A percentile compares a stretch with the other conserved stretches of the same genome.
phyloP scores from a whole-genome alignment of 169 alveolate species.

The Plasmodium inui region DNA sequence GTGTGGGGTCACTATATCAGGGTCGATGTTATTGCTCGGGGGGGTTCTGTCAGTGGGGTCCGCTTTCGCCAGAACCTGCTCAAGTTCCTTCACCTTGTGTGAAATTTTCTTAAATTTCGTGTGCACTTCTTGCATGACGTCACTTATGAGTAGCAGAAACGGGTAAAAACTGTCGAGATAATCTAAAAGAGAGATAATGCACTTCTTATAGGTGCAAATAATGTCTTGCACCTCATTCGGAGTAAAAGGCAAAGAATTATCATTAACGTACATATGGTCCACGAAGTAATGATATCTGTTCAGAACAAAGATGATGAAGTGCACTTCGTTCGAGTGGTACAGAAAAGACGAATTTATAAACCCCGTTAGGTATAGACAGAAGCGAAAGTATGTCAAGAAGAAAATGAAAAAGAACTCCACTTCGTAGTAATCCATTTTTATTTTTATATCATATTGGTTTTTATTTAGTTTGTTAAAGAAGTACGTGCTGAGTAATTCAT shows the following conservation, averaged over 20 bases:
- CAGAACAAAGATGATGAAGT: slow-evolving; percentile 33
- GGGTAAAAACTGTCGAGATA: slow-evolving; percentile 48
- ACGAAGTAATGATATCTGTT: slow-evolving; percentile 51
- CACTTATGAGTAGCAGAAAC: slow-evolving; percentile 7
- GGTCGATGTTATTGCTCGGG: background rate
- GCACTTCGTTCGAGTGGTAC: slow-evolving; percentile 47
- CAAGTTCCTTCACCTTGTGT: background rate
- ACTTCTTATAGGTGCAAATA: slow-evolving; percentile 31
- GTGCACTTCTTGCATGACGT: background rate
- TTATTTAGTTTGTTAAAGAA: slow-evolving; percentile 22
- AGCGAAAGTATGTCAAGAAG: slow-evolving; percentile 41
- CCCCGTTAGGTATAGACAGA: slow-evolving; percentile 26
- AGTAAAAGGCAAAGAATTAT: slow-evolving; percentile 28
- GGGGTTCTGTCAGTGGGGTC: background rate
- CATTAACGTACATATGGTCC: slow-evolving; percentile 11
- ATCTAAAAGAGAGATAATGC: slow-evolving; percentile 31
- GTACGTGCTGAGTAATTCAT: slow-evolving; percentile 4
- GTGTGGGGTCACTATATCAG: slow-evolving; percentile 1
- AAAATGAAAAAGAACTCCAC: slow-evolving; percentile 31
- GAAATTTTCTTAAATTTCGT: background rate
- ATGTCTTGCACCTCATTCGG: slow-evolving; percentile 11
- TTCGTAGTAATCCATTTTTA: slow-evolving; percentile 50
- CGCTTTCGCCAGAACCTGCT: background rate
- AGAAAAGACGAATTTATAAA: slow-evolving; percentile 43
- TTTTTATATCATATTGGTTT: slow-evolving; percentile 3